Conservation (phyloP, 352 stramenopile genomes). For the Globisporangium paroecandrum region DNA sequence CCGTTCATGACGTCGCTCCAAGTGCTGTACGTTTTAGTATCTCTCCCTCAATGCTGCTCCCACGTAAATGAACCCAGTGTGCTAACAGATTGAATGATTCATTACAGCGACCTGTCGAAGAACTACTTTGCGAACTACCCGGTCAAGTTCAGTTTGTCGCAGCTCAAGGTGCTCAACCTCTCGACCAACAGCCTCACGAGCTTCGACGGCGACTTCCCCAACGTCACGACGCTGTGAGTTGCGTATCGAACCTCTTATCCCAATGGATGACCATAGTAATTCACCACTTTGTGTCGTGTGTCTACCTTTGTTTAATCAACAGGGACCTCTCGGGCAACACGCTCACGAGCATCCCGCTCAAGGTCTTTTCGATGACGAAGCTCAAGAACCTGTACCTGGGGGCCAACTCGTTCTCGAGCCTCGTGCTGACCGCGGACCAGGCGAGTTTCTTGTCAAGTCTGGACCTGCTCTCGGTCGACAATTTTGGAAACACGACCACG, state of each 20-base stretch:
- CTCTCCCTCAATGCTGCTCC: neutral
- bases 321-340: conserved; percentile 58
- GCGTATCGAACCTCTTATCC: neutral
- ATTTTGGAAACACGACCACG: conserved; percentile 23
- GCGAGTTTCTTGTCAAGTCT: conserved; percentile 32
- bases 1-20: conserved; percentile 45
- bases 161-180: conserved; percentile 46
- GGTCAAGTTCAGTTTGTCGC: conserved; percentile 43
- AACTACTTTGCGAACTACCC: conserved; percentile 53
- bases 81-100: neutral
- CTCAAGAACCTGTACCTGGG: conserved; percentile 43
- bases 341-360: conserved; percentile 40
- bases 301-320: neutral
- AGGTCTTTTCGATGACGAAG: conserved; percentile 44
- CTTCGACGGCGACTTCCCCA: conserved; percentile 46
- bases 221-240: conserved; percentile 49
- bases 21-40: conserved; percentile 36
- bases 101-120: conserved; percentile 41
- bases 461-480: conserved; percentile 39
- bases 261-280: neutral
- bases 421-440: conserved; percentile 25
- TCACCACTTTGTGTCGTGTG: neutral
- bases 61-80: neutral
- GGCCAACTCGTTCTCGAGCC: conserved; percentile 53
- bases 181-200: conserved; percentile 47